Base-by-base conservation (phyloP, 805 yeast genomes). In the Nakazawaea ishiwadae region DNA sequence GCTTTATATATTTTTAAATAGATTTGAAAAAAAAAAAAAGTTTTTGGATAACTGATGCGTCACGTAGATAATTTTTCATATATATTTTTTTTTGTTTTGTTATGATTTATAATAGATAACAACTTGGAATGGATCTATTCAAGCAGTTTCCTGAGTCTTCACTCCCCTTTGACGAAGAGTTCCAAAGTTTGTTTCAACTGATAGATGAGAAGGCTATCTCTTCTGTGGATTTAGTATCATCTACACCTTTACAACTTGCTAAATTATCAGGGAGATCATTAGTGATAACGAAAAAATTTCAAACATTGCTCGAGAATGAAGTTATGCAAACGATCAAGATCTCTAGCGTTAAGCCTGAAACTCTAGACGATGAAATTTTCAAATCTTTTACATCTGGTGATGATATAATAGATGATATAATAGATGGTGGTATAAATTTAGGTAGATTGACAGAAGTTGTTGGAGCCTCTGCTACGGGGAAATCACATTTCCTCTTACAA, bases 391-490 rank as follows among this genome's bases (percentile, higher is more conserved):
- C 84, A 6, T 68, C 81, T 0, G 85, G 85, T 0, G 79, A 73
- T 52, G 55, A 53, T 1, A 50, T 47, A 4, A 47, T 84, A 1
- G 90, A 84, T 52, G 52, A 48, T 8, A 44, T 63, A 0, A 54
- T 84, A 4, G 65, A 68, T 30, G 82, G 81, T 3, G 91, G 90
- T 0, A 64, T 83, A 4, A 70, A 64, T 2, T 56, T 73, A 3
- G 75, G 80, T 3, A 59, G 69, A 18, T 55, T 84, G 2, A 80
- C 89, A 0, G 98, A 90, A 62, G 56, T 91, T 3, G 80, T 79
- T 50, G 98, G 98, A 0, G 84, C 82, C 19, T 79, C 95, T 38
- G 85, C 95, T 0, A 73, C 84, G 1, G 98, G 96, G 0, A 91
- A 91, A 53, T 81, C 96, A 0, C 95, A 90, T 50, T 61, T 90